Conservation (phyloP, 768 basidiomycete genomes). For the Termitomyces sp. region DNA sequence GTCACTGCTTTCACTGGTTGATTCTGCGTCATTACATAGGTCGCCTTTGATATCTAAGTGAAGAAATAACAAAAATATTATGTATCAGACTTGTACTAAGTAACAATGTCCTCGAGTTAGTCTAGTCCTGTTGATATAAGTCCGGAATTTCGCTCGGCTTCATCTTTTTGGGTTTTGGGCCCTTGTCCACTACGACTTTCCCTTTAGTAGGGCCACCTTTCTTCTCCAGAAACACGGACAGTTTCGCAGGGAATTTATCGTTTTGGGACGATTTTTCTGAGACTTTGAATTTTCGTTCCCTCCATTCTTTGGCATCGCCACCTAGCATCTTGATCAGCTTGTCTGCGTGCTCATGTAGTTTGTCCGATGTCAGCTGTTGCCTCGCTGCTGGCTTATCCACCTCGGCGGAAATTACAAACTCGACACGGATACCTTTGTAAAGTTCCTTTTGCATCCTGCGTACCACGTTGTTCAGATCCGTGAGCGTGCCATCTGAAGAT, state of each 20-base stretch:
- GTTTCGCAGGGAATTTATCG: background rate
- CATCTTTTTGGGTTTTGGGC: constrained; percentile 7
- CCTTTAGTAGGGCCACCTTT: background rate
- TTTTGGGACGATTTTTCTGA: too few relatives aligned
- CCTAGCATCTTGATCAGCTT: background rate
- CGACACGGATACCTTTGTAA: background rate
- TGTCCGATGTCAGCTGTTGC: background rate
- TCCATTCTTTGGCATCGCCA: background rate
- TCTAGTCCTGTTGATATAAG: constrained; percentile 6
- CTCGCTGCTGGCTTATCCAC: background rate
- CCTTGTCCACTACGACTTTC: constrained; percentile 3
- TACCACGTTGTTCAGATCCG: background rate
- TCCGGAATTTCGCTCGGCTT: constrained; percentile 1
- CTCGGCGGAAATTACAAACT: constrained; percentile 1
- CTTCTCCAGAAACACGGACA: constrained; percentile 2
- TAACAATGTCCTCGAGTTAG: background rate
- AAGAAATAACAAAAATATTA: background rate
- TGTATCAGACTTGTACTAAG: background rate
- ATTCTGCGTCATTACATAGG: background rate
- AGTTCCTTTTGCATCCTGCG: constrained; percentile 1
- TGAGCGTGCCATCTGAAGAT: background rate
- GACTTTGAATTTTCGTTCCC: background rate
- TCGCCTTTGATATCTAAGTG: background rate
- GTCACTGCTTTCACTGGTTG: background rate
- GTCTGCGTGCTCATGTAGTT: background rate